phyloP scores from a whole-genome alignment of 192 early-diverging fungal genomes.

The Backusella macrospora region DNA sequence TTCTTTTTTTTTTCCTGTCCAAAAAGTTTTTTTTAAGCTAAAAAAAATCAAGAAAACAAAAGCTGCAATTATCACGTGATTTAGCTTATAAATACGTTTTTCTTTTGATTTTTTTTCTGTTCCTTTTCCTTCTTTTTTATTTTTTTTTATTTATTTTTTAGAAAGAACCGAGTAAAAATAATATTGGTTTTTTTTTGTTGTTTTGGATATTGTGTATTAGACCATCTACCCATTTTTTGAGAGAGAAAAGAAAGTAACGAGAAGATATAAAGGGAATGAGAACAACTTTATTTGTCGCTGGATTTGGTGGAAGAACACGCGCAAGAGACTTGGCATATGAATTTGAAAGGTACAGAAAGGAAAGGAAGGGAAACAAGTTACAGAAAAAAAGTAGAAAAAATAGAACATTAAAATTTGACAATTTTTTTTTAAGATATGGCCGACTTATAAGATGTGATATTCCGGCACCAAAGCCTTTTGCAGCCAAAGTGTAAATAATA shows the following conservation, averaged over 20 bases:
- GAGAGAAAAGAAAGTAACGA: too few relatives aligned
- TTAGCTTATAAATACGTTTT: neutral
- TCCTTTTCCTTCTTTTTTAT: neutral
- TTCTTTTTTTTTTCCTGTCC: too few relatives aligned
- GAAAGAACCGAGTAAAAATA: too few relatives aligned
- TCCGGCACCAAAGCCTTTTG: conserved; percentile 64
- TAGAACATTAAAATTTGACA: too few relatives aligned
- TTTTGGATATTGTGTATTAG: too few relatives aligned
- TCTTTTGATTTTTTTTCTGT: neutral
- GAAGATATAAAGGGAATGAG: conserved; percentile 32
- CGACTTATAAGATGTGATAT: conserved; percentile 86
- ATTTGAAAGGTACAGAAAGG: conserved; percentile 96
- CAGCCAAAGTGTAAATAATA: conserved; percentile 69
- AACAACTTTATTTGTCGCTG: conserved; percentile 80
- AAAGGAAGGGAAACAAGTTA: too few relatives aligned
- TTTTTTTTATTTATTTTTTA: neutral
- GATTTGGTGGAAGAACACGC: conserved; percentile 74
- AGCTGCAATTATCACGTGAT: neutral
- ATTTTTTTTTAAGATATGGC: conserved; percentile 64
- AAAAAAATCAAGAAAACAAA: too few relatives aligned
- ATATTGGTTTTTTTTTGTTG: too few relatives aligned
- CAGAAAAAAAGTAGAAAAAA: too few relatives aligned
- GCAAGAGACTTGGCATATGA: conserved; percentile 94
- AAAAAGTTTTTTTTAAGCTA: neutral
- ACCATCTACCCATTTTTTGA: neutral